These are phyloP conservation scores for Phytopythium oedochilum DNA, from an alignment of 352 stramenopile species.

Conservation along the genomic window DNA sequence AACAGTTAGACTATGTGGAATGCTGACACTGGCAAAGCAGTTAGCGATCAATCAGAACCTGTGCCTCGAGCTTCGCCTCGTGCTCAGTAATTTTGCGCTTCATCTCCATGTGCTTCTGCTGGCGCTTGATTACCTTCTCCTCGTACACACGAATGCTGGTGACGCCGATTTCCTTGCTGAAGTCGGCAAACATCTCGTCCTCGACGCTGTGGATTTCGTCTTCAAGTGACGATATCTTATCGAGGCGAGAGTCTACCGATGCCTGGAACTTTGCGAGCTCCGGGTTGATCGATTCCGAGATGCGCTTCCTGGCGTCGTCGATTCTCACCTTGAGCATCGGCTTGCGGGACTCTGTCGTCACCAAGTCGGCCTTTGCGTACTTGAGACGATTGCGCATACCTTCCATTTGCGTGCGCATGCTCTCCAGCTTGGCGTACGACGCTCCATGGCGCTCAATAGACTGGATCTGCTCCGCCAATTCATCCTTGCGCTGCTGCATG, in stretches of 20 bases:
- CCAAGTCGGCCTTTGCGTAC: conserved; percentile 73
- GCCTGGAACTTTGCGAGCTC: conserved; percentile 60
- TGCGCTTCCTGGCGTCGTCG: conserved; percentile 39
- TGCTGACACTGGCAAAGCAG: not conserved
- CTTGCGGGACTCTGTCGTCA: conserved; percentile 64
- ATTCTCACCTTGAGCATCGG: conserved; percentile 64
- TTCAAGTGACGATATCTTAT: conserved; percentile 39
- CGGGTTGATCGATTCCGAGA: conserved; percentile 47
- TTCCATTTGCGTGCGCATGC: conserved; percentile 62
- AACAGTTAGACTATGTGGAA: not conserved
- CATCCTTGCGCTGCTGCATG: conserved; percentile 82
- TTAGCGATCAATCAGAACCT: conserved; percentile 36
- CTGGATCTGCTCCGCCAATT: conserved; percentile 66
- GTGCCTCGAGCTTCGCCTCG: conserved; percentile 76
- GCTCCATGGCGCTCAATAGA: conserved; percentile 62
- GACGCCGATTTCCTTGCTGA: conserved; percentile 74
- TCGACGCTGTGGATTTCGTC: conserved; percentile 67
- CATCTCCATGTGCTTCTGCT: conserved; percentile 63
- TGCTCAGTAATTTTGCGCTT: conserved; percentile 72
- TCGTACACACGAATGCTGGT: conserved; percentile 90
- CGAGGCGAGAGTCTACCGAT: conserved; percentile 39
- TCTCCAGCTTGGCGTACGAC: conserved; percentile 62
- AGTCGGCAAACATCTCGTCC: conserved; percentile 84
- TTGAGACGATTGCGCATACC: conserved; percentile 65
- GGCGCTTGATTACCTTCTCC: conserved; percentile 88